Evolutionary conservation across 345 rosid genomes (phyloP), one percentile per base, ranked within the genome.

Genomic region (Gossypium australe): DNA sequence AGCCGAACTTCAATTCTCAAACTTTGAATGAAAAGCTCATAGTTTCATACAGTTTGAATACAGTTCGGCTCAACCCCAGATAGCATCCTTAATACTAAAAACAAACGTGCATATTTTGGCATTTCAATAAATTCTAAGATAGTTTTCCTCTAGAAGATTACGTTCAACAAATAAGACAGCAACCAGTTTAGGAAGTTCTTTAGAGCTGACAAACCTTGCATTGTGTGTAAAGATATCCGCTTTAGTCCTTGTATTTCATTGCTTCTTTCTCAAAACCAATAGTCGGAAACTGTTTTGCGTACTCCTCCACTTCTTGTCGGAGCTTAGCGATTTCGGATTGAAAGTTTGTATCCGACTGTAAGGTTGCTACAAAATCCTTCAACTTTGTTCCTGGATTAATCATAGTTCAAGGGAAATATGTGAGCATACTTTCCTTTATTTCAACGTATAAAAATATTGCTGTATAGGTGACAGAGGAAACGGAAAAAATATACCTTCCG

Each of bases 261-360:
- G 91, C 86, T 80, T 90, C 97, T 84, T 92, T 94, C 84, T 87
- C 92, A 70, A 94, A 94, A 67, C 98, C 95, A 66, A 92, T 73
- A 29, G 98, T 94, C 5, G 97, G 94, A 73, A 92, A 94, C 57
- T 86, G 90, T 76, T 92, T 90, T 1, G 98, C 97, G 70, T 84
- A 86, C 67, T 85, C 97, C 83, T 89, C 94, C 60, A 92, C 95
- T 72, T 82, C 85, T 1, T 81, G 83, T 43, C 97, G 86, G 51
- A 92, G 88, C 77, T 89, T 89, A 27, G 84, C 67, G 70, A 90
- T 87, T 85, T 88, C 95, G 38, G 89, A 85, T 80, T 90, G 87
- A 57, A 86, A n/a, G 47, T 71, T 77, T 58, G 67, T 78, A 80
- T 86, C 84, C 45, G 97, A 85, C 74, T 85, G 83, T 89, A 92